A percentile compares a stretch with the other conserved stretches of the same genome.
Evolutionary conservation across 1,284 basidiomycete genomes (phyloP).

Genomic region (Exsudoporus floridanus): DNA sequence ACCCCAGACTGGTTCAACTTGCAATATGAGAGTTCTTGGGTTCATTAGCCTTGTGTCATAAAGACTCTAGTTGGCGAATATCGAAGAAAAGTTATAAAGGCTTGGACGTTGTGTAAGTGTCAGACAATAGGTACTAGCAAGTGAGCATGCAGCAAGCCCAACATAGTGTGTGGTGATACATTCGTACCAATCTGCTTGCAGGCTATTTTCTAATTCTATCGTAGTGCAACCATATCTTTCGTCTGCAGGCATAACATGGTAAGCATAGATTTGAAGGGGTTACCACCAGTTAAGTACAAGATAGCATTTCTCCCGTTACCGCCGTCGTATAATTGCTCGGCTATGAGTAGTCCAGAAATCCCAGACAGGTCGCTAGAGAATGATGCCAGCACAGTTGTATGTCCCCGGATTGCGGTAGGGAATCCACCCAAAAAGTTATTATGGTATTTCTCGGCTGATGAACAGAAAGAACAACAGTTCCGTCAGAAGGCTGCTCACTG

Average conservation of each 20-base stretch:
- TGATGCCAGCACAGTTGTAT: constrained; percentile 11
- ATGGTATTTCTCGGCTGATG: not conserved
- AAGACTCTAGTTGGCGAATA: no score
- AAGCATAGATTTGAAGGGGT: constrained; percentile 10
- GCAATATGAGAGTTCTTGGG: no score
- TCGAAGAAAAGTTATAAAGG: no score
- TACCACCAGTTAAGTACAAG: constrained; percentile 16
- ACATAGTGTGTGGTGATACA: no score
- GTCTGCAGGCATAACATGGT: constrained; percentile 9
- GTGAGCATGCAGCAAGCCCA: no score
- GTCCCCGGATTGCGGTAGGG: constrained; percentile 17
- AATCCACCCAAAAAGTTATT: constrained; percentile 23
- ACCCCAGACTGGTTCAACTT: no score
- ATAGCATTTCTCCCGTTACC: constrained; percentile 12
- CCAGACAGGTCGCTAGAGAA: constrained; percentile 4
- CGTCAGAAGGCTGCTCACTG: constrained; percentile 1
- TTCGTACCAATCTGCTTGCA: not conserved
- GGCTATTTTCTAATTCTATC: not conserved
- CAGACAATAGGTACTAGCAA: no score
- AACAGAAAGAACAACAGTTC: not conserved
- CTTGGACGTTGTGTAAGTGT: no score
- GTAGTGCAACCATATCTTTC: constrained; percentile 17
- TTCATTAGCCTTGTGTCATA: no score
- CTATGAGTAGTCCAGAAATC: constrained; percentile 9
- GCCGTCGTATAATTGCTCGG: constrained; percentile 7